Percentiles rank a stretch among this genome's conserved stretches.
These are phyloP conservation scores for Alternaria infectoria DNA, from an alignment of 2,329 filamentous ascomycete species.

Conservation along the genomic window DNA sequence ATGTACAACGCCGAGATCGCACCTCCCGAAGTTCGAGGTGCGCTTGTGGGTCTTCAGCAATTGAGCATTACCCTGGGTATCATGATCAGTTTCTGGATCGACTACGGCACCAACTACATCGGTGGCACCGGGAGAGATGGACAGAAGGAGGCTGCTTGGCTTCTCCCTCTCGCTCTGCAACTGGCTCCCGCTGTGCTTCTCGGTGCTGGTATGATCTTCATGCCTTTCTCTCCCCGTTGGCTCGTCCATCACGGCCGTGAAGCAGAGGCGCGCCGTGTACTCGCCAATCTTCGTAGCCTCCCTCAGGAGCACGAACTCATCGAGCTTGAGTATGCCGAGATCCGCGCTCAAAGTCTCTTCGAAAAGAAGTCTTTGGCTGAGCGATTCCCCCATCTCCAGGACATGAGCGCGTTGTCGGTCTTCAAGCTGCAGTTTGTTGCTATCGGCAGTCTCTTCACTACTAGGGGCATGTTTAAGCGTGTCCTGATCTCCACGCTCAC, in stretches of 20 bases:
- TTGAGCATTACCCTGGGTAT: constrained; percentile 68
- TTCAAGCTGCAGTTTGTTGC: constrained; percentile 66
- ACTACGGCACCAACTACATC: constrained; percentile 51
- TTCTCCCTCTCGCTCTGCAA: constrained; percentile 74
- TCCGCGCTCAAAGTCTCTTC: constrained; percentile 77
- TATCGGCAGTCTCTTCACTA: constrained; percentile 68
- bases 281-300: constrained; percentile 69
- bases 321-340: constrained; percentile 77
- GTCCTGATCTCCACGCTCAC: constrained; percentile 65
- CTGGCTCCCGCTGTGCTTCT: constrained; percentile 70
- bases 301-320: constrained; percentile 70
- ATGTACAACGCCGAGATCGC: constrained; percentile 53
- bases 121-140: constrained; percentile 59
- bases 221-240: constrained; percentile 81
- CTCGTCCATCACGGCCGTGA: constrained; percentile 73
- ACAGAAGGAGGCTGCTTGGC: constrained; percentile 75
- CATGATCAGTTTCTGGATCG: constrained; percentile 62
- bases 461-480: constrained; percentile 68
- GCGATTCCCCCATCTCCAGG: constrained; percentile 69
- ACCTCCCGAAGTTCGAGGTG: constrained; percentile 68
- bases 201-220: constrained; percentile 74
- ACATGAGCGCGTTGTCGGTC: constrained; percentile 65
- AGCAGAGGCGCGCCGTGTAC: constrained; percentile 66
- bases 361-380: constrained; percentile 73
- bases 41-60: constrained; percentile 67